Percentiles rank a stretch among this genome's conserved stretches.
phyloP scores from a whole-genome alignment of 306 rosid species.

The Fagus crenata region DNA sequence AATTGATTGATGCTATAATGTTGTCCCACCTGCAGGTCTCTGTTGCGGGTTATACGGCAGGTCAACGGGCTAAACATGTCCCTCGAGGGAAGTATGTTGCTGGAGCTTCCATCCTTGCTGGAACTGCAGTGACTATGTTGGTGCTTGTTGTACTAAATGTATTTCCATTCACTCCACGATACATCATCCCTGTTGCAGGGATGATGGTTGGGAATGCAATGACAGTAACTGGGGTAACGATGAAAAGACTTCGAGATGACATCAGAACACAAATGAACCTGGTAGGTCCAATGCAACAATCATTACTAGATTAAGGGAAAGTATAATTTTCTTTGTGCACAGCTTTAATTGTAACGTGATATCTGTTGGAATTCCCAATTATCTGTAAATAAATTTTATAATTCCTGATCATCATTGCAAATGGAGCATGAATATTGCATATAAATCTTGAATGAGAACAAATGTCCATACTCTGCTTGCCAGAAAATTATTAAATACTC shows the following conservation, averaged over 20 bases:
- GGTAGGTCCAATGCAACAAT: slow-evolving; percentile 32
- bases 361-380: too few species aligned
- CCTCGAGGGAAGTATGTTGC: slow-evolving; percentile 83
- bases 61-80: slow-evolving; percentile 84
- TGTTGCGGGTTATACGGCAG: slow-evolving; percentile 90
- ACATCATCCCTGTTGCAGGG: slow-evolving; percentile 85
- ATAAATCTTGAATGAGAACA: too few species aligned
- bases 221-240: slow-evolving; percentile 96
- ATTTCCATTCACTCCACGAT: slow-evolving; percentile 92
- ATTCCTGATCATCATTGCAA: too few species aligned
- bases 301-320: not conserved
- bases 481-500: too few species aligned
- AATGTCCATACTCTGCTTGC: too few species aligned
- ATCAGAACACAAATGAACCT: slow-evolving; percentile 68
- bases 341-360: too few species aligned
- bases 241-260: slow-evolving; percentile 89
- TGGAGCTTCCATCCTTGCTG: slow-evolving; percentile 74
- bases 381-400: too few species aligned
- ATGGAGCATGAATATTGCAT: too few species aligned
- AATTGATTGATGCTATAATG: not conserved
- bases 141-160: slow-evolving; percentile 59
- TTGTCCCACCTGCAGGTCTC: slow-evolving; percentile 47
- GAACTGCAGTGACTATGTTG: slow-evolving; percentile 77
- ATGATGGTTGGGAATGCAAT: slow-evolving; percentile 98
- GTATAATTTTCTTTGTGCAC: not conserved